Base-by-base conservation (phyloP, 148 eudicot species). In the Hydrangea macrophylla region DNA sequence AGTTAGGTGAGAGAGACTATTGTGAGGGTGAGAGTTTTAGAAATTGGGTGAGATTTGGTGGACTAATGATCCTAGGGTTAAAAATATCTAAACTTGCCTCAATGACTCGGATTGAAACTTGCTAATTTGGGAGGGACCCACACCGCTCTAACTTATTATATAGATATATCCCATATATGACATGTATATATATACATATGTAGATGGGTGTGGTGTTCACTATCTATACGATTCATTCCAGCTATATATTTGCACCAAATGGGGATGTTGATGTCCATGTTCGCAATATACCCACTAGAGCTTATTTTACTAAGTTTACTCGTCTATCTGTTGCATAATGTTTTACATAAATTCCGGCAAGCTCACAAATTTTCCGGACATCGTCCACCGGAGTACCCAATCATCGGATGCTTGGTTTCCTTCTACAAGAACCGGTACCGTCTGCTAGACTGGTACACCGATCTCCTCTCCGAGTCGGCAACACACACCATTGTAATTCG, bases 381-480 rank as follows among this genome's bases (percentile, higher is more conserved):
- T 22, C 64, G 64, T 26, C 81, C 81, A 6, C 74, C 71, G 3
- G 35, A 78, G 18, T 74, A 70, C 53, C 78, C 78, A 15, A 24
- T 78, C 50, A 78, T 78, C 42, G 81, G 81, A 7, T 73, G 81
- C 72, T 33, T 78, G 18, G 23, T 78, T 17, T 58, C 78, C 56
- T 78, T 78, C 70, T 78, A 73, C 78, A 70, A 74, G 26, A 78
- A 78, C 58, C 71, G 74, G 32, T 36, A 39, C 74, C 81, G 76
- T 23, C 70, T 78, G 25, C 18, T 78, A 31, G 73, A 78, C 33
- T 81, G 84, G 84, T 81, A 81, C 58, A 75, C 82, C 7, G 68
- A 81, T 17, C 78, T 81, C 62, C 79, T 81, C 33, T 65, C 71
- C 2, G 22, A 24, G 0, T 74, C 81, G 0, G 25, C 76, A 2